A percentile compares a stretch with the other conserved stretches of the same genome.
phyloP scores from a whole-genome alignment of 352 stramenopile species.

The Phytophthora podocarpi region DNA sequence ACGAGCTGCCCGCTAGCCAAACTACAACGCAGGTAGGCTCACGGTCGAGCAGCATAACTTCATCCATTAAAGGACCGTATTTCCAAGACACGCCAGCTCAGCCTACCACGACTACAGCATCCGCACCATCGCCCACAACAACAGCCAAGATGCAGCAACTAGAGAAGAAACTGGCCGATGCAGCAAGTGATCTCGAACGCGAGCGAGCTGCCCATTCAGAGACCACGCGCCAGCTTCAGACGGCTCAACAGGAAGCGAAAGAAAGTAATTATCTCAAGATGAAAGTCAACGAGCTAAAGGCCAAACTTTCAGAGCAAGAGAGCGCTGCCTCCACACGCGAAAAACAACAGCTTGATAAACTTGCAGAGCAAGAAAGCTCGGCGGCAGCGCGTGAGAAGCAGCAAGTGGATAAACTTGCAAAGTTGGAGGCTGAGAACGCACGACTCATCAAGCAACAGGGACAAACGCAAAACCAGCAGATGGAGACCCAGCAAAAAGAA shows the following conservation, averaged over 20 bases:
- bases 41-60: background rate
- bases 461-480: slow-evolving; percentile 27
- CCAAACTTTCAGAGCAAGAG: slow-evolving; percentile 46
- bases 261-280: slow-evolving; percentile 63
- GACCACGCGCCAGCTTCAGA: slow-evolving; percentile 31
- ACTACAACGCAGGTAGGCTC: background rate
- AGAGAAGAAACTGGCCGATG: slow-evolving; percentile 39
- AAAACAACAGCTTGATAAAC: slow-evolving; percentile 33
- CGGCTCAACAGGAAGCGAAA: slow-evolving; percentile 48
- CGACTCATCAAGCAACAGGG: slow-evolving; percentile 26
- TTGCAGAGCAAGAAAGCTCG: slow-evolving; percentile 13
- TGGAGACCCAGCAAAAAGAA: slow-evolving; percentile 28
- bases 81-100: slow-evolving; percentile 27
- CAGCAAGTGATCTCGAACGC: slow-evolving; percentile 27
- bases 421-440: slow-evolving; percentile 36
- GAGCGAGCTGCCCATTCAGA: slow-evolving; percentile 24
- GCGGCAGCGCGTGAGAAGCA: slow-evolving; percentile 25
- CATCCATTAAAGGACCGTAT: slow-evolving; percentile 34
- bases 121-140: slow-evolving; percentile 18
- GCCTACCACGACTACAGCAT: slow-evolving; percentile 1
- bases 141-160: slow-evolving; percentile 36
- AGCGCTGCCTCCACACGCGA: slow-evolving; percentile 16
- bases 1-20: slow-evolving; percentile 5
- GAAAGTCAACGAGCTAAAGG: slow-evolving; percentile 55
- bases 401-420: slow-evolving; percentile 22